A percentile compares a stretch with the other conserved stretches of the same genome.
These are phyloP conservation scores for Pythium volutum DNA, from an alignment of 352 stramenopile genomes.

Conservation along the genomic window DNA sequence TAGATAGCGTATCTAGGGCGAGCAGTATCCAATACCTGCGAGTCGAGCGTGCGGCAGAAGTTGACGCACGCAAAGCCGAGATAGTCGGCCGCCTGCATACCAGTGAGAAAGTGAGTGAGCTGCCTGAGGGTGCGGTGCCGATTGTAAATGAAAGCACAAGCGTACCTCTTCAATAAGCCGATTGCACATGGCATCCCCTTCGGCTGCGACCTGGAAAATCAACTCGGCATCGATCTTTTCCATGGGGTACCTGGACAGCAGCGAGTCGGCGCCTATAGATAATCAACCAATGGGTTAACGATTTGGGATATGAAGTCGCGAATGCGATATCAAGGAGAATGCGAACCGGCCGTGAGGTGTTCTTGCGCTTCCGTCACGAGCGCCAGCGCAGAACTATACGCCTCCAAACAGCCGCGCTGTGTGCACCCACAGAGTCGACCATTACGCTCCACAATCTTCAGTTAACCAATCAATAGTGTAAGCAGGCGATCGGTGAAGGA, in stretches of 20 bases:
- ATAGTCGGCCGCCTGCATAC: slow-evolving; percentile 62
- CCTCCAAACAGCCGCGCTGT: slow-evolving; percentile 74
- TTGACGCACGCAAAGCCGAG: slow-evolving; percentile 81
- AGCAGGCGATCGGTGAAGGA: not conserved
- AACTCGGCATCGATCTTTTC: slow-evolving; percentile 67
- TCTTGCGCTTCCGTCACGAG: slow-evolving; percentile 64
- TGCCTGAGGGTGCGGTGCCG: not conserved
- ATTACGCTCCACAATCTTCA: slow-evolving; percentile 81
- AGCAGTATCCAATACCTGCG: no score
- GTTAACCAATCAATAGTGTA: not conserved
- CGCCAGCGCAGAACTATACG: slow-evolving; percentile 69
- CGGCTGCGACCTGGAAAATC: slow-evolving; percentile 62
- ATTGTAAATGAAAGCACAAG: not conserved
- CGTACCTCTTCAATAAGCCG: slow-evolving; percentile 64
- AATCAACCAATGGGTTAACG: not conserved
- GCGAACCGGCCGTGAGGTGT: slow-evolving; percentile 59
- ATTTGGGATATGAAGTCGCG: no score
- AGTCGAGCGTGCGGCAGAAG: slow-evolving; percentile 72
- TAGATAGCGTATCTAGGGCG: no score
- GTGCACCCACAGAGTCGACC: slow-evolving; percentile 68
- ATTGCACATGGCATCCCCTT: slow-evolving; percentile 67
- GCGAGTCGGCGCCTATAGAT: slow-evolving; percentile 45
- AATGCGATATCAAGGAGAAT: no score
- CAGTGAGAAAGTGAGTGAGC: not conserved
- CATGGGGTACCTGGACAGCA: slow-evolving; percentile 35